phyloP scores from a whole-genome alignment of 306 rosid genomes.

The Casuarina glauca region DNA sequence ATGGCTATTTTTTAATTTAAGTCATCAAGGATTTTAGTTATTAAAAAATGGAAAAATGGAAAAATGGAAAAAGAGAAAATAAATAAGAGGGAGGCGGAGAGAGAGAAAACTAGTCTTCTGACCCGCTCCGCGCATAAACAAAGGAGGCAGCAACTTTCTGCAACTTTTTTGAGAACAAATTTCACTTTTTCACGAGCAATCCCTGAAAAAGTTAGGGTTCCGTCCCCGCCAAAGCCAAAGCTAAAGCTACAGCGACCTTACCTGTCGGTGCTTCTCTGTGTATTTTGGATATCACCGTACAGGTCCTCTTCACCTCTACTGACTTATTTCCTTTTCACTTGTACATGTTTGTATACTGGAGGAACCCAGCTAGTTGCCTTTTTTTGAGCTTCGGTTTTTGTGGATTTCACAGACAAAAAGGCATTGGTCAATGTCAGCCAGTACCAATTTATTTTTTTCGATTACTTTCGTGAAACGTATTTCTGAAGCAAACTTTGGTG shows the following conservation, averaged over 20 bases:
- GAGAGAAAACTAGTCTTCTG: background rate
- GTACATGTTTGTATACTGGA: background rate
- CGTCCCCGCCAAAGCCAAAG: background rate
- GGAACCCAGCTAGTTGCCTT: background rate
- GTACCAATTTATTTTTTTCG: slow-evolving; percentile 26
- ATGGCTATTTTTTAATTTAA: too few species aligned
- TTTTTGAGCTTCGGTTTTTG: slow-evolving; percentile 7
- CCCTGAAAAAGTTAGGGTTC: slow-evolving; percentile 43
- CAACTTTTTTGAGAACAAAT: slow-evolving; percentile 33
- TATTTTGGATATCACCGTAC: slow-evolving; percentile 14
- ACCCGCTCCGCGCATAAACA: slow-evolving; percentile 1
- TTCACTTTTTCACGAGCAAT: slow-evolving; percentile 59
- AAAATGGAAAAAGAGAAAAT: background rate
- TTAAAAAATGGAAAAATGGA: too few species aligned
- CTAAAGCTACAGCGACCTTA: background rate
- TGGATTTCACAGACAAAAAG: slow-evolving; percentile 35
- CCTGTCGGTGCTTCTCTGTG: slow-evolving; percentile 30
- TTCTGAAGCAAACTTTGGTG: slow-evolving; percentile 69
- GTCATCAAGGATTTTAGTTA: too few species aligned
- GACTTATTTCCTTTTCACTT: background rate
- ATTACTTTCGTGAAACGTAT: slow-evolving; percentile 66
- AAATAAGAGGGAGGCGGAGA: background rate
- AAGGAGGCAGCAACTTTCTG: slow-evolving; percentile 22
- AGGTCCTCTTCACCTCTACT: slow-evolving; percentile 18
- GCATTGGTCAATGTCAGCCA: slow-evolving; percentile 45